Base-by-base conservation (phyloP, 2,329 filamentous ascomycete genomes). In the Aspergillus eucalypticola region DNA sequence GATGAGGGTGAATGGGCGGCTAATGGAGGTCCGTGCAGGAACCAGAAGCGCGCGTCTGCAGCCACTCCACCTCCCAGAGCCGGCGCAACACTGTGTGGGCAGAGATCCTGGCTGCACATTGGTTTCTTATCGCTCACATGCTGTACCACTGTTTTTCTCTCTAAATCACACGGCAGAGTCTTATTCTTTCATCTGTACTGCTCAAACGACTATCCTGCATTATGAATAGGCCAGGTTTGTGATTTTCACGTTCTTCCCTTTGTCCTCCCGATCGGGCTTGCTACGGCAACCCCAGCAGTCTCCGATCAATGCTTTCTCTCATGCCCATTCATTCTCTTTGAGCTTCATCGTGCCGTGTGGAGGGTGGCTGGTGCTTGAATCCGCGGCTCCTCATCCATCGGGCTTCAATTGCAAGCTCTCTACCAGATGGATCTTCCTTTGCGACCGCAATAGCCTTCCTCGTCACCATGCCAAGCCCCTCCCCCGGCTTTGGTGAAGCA, bases 141-240 rank as follows among this genome's bases (percentile, higher is more conserved):
- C 50, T 54, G 17, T 44, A n/a, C 23, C 23, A 32, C 53, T 44
- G 21, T 56, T 32, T 11, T 53, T 51, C 42, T 51, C 42, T 39
- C 48, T 60, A 38, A 46, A 25, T 41, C 56, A 49, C 15, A 23
- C 10, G 4, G 32, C 38, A 39, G 19, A 57, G 59, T 54, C 44
- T 60, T 56, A 49, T 35, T 59, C 41, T 42, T 58, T 60, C 61
- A 52, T 49, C 32, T 56, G 64, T 59, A 52, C 64, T 59, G 60
- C 57, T 64, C 57, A 54, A 29, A 60, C 58, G 62, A 55, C 59
- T 42, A 44, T 48, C 60, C 44, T 56, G 15, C 62, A 73, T 65
- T 67, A 82, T 82, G 80, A 82, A 82, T 76, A 75, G 77, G 70
- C 76, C 77, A 81, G 80, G 79, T 82, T 69, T 64, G 79, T 77